phyloP scores from a whole-genome alignment of 192 early-diverging fungal genomes.

The Rhizophlyctis rosea region DNA sequence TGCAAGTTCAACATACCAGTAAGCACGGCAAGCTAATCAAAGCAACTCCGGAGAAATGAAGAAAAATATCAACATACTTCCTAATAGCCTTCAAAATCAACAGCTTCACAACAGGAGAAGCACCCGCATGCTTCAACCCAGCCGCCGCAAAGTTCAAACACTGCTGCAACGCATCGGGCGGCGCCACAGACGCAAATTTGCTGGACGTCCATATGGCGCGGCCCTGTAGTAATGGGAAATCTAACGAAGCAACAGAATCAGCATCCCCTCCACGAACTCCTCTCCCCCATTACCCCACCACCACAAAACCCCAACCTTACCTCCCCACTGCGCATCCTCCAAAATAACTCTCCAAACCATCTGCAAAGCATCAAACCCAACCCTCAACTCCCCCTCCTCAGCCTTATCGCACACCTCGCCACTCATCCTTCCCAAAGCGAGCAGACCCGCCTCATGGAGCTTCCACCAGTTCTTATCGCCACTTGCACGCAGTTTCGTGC shows the following conservation, averaged over 20 bases:
- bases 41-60: not conserved
- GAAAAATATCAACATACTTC: constrained; percentile 37
- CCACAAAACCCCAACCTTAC: too few species aligned
- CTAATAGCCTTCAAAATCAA: constrained; percentile 67
- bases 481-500: not conserved
- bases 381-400: constrained; percentile 35
- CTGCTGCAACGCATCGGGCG: constrained; percentile 59
- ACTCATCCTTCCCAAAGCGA: constrained; percentile 67
- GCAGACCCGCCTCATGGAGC: constrained; percentile 76
- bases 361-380: too few species aligned
- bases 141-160: constrained; percentile 76
- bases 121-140: constrained; percentile 53
- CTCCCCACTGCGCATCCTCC: constrained; percentile 57
- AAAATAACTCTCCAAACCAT: constrained; percentile 79
- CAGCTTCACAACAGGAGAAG: constrained; percentile 62
- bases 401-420: constrained; percentile 57
- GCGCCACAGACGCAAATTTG: constrained; percentile 71
- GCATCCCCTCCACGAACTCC: too few species aligned
- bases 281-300: too few species aligned
- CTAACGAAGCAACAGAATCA: constrained; percentile 21
- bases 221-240: constrained; percentile 81
- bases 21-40: not conserved
- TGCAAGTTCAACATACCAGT: constrained; percentile 3
- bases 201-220: constrained; percentile 87
- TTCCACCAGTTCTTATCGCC: constrained; percentile 61